Evolutionary conservation across 2,329 filamentous ascomycete species (phyloP), one percentile per base, ranked within the genome.

Genomic region (Monilinia fructicola): DNA sequence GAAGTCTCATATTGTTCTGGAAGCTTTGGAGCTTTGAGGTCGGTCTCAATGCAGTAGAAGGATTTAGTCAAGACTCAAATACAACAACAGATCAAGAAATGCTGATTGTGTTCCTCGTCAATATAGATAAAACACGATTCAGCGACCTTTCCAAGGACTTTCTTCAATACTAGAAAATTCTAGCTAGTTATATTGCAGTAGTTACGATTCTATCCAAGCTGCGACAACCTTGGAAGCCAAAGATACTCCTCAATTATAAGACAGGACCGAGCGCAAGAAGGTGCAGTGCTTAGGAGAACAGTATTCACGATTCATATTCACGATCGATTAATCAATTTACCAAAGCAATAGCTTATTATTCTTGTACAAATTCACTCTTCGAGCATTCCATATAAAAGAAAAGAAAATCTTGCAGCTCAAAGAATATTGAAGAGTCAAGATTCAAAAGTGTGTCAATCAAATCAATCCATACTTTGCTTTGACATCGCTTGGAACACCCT

Each of bases 201-300:
- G 23, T 50, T 26, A 48, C 56, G 21, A 60, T 28, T 60, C n/a
- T 48, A 68, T 67, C 66, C 67, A 70, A 71, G 69, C 70, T 74
- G 73, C 70, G 72, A 74, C 72, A 72, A n/a, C n/a, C n/a, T n/a
- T n/a, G n/a, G n/a, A n/a, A 61, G 14, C 44, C 54, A n/a, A 61
- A 68, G 56, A 67, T 56, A 60, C 18, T 50, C 44, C 48, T 60
- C 35, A 60, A 31, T 44, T 70, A 69, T 58, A 65, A 69, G 42
- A 66, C 70, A 70, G 71, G 73, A 66, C 73, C 73, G 73, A 75
- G 73, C 73, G 71, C 69, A 72, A 55, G 35, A 54, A 40, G 46
- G 38, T 23, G 35, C 26, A 26, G 31, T 63, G 60, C 28, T 54
- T 40, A 21, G 23, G 14, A 28, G 31, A 54, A 54, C 60, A 31